Evolutionary conservation across 2,329 filamentous ascomycete genomes (phyloP), one percentile per base, ranked within the genome.

Genomic region (Colletotrichum sp.): DNA sequence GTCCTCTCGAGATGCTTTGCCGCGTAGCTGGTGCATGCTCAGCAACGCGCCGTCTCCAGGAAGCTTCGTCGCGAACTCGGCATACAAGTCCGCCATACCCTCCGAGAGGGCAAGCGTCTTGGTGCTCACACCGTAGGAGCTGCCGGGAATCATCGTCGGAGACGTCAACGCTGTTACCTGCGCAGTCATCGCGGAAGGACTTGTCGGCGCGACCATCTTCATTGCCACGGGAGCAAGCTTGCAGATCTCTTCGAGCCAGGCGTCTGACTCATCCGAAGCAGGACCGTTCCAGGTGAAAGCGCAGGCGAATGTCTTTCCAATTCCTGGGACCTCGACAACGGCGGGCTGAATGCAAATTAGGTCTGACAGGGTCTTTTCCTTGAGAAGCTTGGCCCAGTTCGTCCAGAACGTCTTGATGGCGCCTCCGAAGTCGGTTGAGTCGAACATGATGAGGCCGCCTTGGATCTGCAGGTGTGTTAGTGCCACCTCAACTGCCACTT

Each of bases 281-380:
- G 81, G 78, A 2, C 80, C 82, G 18, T 81, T 78, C 84, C 85
- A 86, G 4, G 81, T 80, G 34, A 82, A 83, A 1, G 78, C 55
- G 8, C 81, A 26, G 0, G 76, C 75, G 3, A 86, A 74, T 1
- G 78, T 34, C 67, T 80, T 81, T 0, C 83, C 83, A 2, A 80
- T 48, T 10, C 75, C 74, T 0, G 84, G 83, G 4, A 82, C 76
- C 39, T 84, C 82, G 13, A 84, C 72, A 0, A 83, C 77, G 15
- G 82, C 75, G 24, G 82, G 81, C 64, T 84, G 80, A 21, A 81
- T 72, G 26, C 63, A 81, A 76, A 75, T 82, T 39, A 65, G 78
- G 73, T 64, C 77, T 32, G 70, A 71, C 52, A 68, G 66, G 73
- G 39, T 15, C n/a, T 63, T 59, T 10, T 64, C 39, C 3, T 28